These are phyloP conservation scores for Rhododendron ovatum DNA, from an alignment of 148 eudicot species.

Conservation along the genomic window DNA sequence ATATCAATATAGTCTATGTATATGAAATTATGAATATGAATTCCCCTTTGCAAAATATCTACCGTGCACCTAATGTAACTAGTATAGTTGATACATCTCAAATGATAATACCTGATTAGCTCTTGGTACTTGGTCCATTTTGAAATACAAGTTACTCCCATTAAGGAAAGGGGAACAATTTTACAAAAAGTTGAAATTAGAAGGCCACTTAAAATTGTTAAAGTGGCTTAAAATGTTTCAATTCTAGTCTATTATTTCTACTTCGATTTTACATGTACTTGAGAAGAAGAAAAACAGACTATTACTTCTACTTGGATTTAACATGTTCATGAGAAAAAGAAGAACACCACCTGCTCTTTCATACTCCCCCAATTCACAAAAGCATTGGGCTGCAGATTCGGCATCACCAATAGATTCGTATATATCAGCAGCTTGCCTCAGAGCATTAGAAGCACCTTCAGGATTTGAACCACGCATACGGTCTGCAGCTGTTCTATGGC, in stretches of 20 bases:
- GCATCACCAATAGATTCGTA: conserved; percentile 54
- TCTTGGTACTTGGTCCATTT: not conserved
- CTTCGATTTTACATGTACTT: not conserved
- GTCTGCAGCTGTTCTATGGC: conserved; percentile 43
- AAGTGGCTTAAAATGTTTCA: not conserved
- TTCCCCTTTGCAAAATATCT: not conserved
- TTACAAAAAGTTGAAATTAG: not conserved
- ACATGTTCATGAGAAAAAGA: not conserved
- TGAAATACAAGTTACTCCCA: not conserved
- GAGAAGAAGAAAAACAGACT: not conserved
- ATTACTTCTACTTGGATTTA: not conserved
- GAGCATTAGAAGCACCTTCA: conserved; percentile 33
- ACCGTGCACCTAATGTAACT: not conserved
- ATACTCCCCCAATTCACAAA: conserved; percentile 50
- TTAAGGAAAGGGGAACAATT: not conserved
- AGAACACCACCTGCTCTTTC: conserved; percentile 38
- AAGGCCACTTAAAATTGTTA: not conserved
- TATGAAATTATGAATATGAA: too few species aligned
- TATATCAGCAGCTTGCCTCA: conserved; percentile 64
- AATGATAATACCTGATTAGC: not conserved
- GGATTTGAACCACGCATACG: conserved; percentile 36
- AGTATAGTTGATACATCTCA: not conserved
- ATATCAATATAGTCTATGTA: not conserved
- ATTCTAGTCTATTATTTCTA: not conserved
- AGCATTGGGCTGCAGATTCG: conserved; percentile 61